phyloP scores from a whole-genome alignment of 2,329 filamentous ascomycete species.

The Alternaria gaisen region DNA sequence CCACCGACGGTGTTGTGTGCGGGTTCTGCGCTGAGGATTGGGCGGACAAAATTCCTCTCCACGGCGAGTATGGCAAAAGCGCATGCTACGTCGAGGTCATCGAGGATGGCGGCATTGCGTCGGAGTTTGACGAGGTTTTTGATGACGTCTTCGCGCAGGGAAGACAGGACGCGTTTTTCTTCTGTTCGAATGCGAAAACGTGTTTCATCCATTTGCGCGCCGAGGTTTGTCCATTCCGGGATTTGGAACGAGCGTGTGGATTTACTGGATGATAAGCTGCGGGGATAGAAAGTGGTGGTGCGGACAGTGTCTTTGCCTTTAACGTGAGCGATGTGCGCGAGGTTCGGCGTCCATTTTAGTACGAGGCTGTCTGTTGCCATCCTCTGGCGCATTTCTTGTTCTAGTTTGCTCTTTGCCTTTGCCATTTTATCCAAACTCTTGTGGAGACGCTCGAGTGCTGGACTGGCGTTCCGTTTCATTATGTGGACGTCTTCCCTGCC shows the following conservation, averaged over 20 bases:
- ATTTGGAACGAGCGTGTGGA: constrained; percentile 86
- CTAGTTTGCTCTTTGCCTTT: constrained; percentile 68
- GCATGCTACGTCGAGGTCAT: constrained; percentile 90
- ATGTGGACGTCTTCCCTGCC: constrained; percentile 66
- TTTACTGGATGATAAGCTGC: constrained; percentile 78
- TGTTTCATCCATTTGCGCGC: constrained; percentile 78
- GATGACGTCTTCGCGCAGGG: constrained; percentile 79
- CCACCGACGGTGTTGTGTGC: constrained; percentile 83
- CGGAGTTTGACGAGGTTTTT: constrained; percentile 84
- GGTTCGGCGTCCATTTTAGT: constrained; percentile 83
- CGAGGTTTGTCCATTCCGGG: constrained; percentile 83
- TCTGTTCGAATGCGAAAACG: constrained; percentile 82
- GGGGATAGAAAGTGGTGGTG: constrained; percentile 51
- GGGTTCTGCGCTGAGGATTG: constrained; percentile 70
- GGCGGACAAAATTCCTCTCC: constrained; percentile 77
- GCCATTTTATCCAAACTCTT: constrained; percentile 68
- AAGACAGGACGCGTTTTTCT: constrained; percentile 80
- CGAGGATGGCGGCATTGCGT: constrained; percentile 87
- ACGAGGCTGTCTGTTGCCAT: constrained; percentile 66
- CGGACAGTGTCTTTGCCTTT: constrained; percentile 73
- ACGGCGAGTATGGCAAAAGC: constrained; percentile 82
- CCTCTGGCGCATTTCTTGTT: constrained; percentile 67
- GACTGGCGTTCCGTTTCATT: constrained; percentile 72
- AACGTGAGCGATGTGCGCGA: constrained; percentile 91
- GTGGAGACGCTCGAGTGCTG: constrained; percentile 73